Percentiles rank a stretch among this genome's conserved stretches.
Conservation (phyloP, 139 green algal genomes). For the Chlamydomonas sphaeroides region DNA sequence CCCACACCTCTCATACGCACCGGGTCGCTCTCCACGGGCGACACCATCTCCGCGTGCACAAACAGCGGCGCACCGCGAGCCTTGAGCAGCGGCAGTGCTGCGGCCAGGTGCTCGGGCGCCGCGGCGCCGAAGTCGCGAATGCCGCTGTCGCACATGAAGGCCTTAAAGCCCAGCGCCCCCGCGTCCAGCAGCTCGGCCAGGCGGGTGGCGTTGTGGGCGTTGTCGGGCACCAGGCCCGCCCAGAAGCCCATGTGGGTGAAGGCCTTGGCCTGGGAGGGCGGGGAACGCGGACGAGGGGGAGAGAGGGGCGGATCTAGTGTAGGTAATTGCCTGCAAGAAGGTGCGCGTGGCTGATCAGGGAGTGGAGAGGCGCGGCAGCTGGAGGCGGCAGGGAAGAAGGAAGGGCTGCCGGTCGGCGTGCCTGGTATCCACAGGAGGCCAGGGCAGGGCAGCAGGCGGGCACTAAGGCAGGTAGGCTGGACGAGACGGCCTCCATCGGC, state of each 20-base stretch:
- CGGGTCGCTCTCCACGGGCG: constrained; percentile 50
- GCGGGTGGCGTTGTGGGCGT: constrained; percentile 69
- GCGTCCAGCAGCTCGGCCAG: constrained; percentile 74
- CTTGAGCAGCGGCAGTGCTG: constrained; percentile 78
- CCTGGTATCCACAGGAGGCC: no score
- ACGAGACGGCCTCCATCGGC: no score
- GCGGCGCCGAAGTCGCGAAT: constrained; percentile 93
- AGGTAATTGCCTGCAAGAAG: neutral
- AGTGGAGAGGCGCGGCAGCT: no score
- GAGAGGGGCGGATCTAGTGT: neutral
- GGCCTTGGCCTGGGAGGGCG: constrained; percentile 75
- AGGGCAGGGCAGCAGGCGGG: no score
- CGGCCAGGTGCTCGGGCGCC: constrained; percentile 61
- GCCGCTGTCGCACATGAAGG: constrained; percentile 90
- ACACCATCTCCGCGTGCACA: constrained; percentile 84
- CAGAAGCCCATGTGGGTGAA: constrained; percentile 88
- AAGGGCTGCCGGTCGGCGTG: no score
- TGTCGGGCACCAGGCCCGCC: constrained; percentile 91
- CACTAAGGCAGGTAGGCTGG: no score
- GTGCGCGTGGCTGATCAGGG: no score
- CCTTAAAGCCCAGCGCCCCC: constrained; percentile 93
- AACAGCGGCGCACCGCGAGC: constrained; percentile 71
- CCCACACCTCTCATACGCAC: constrained; percentile 2
- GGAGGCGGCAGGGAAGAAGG: no score
- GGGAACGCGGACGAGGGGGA: neutral